Evolutionary conservation across 306 rosid species (phyloP).

Genomic region (Senna siamea): DNA sequence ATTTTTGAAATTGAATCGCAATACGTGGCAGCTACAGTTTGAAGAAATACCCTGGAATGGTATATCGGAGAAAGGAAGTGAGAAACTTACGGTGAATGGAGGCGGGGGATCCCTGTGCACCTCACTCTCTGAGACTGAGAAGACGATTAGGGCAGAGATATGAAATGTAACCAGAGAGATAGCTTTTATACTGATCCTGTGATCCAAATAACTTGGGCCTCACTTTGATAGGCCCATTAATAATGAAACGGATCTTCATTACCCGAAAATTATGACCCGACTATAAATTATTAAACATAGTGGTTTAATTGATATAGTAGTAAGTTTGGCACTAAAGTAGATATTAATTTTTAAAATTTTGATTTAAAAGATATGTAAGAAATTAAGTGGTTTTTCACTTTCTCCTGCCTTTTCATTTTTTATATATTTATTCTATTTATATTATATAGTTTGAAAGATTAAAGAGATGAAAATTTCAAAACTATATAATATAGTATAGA

Average conservation of each 20-base stretch:
- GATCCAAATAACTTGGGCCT: slow-evolving; percentile 17
- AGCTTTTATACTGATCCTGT: background rate
- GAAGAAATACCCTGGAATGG: background rate
- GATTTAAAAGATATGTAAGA: no score
- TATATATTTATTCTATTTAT: no score
- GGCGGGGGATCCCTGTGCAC: slow-evolving; percentile 10
- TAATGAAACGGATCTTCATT: background rate
- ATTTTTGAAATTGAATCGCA: background rate
- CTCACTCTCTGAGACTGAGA: background rate
- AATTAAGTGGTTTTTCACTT: no score
- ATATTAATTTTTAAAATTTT: no score
- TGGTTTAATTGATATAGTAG: no score
- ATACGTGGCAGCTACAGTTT: background rate
- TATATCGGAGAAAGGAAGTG: background rate
- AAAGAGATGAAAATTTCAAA: no score
- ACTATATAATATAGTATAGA: no score
- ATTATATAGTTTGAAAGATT: no score
- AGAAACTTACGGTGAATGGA: slow-evolving; percentile 11
- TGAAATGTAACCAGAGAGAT: rapidly evolving
- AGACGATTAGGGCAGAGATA: slow-evolving; percentile 6
- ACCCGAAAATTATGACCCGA: no score
- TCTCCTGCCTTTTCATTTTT: no score
- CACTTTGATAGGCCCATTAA: background rate
- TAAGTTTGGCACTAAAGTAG: no score
- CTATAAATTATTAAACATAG: no score